These are phyloP conservation scores for Euphorbia lathyris DNA, from an alignment of 345 rosid species.

Conservation along the genomic window DNA sequence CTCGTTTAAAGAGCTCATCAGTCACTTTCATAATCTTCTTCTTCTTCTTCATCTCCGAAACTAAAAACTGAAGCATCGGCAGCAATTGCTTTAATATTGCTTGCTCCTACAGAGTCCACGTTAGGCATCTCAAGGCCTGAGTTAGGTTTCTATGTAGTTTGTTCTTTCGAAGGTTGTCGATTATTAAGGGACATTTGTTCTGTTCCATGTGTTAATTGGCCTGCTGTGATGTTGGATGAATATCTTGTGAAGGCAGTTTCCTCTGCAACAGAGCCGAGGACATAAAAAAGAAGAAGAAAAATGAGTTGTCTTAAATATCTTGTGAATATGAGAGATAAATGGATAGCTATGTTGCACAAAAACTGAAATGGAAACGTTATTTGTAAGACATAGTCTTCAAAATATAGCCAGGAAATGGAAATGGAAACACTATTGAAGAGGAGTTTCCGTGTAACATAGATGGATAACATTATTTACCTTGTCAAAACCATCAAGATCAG, in stretches of 20 bases:
- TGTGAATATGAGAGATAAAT: background rate
- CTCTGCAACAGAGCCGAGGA: constrained; percentile 44
- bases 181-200: too few relatives aligned
- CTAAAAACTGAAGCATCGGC: too few relatives aligned
- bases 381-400: too few relatives aligned
- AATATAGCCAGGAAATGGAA: too few relatives aligned
- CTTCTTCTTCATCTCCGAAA: too few relatives aligned
- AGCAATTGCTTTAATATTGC: constrained; percentile 49
- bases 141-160: constrained; percentile 9
- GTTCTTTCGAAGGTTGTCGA: constrained; percentile 17
- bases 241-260: constrained; percentile 77
- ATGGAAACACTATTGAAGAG: too few relatives aligned
- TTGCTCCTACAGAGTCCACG: constrained; percentile 30
- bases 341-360: too few relatives aligned
- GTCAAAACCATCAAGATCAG: constrained; percentile 85
- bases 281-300: background rate
- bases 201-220: too few relatives aligned
- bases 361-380: too few relatives aligned
- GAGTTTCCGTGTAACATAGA: too few relatives aligned
- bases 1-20: too few relatives aligned
- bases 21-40: too few relatives aligned
- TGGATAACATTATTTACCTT: constrained; percentile 40
- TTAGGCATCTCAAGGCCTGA: constrained; percentile 24
- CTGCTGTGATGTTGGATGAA: constrained; percentile 3
- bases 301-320: background rate